Evolutionary conservation across 2,329 filamentous ascomycete genomes (phyloP), one percentile per base, ranked within the genome.

Genomic region (Monosporascus sp.): DNA sequence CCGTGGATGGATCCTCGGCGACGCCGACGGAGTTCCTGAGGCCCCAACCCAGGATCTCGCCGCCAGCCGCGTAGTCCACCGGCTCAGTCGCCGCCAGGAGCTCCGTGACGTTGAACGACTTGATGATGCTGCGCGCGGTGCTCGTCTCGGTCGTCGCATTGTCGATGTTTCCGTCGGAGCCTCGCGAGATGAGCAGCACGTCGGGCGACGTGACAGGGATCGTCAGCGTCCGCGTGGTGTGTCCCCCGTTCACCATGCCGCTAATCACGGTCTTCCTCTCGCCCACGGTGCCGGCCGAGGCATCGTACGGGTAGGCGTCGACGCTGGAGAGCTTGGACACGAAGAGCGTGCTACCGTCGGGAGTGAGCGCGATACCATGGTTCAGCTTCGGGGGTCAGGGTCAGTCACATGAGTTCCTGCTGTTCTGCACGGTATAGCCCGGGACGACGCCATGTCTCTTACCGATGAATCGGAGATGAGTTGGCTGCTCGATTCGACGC

Each of bases 11-110:
- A 51, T 89, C 76, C 67, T 88, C 86, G n/a, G 74, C 84, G 4
- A 91, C 71, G 9, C 87, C 88, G 5, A 90, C 86, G 1, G 85
- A 84, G 66, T 91, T 91, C 38, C 86, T 78, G 50, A 91, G 73
- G 11, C 88, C 88, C 86, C 86, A 91, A 17, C 86, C 81, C 2
- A 83, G 68, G 0, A 80, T 61, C 14, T 66, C 59, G 3, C 80
- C 80, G 16, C 81, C 59, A 69, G 71, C 59, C 37, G 77, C 74
- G 47, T 76, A 84, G 59, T 80, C 69, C 62, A 3, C 61, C 46
- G 45, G 59, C 54, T 34, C 64, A 24, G 22, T 56, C 27, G 54
- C 49, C 3, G 61, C 51, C 24, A 72, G 45, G 53, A 69, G 54
- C 44, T 67, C 57, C 8, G 54, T 34, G 14, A 76, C 59, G 62